Evolutionary conservation across 805 yeast species (phyloP).

Genomic region (Hanseniaspora lachancei): DNA sequence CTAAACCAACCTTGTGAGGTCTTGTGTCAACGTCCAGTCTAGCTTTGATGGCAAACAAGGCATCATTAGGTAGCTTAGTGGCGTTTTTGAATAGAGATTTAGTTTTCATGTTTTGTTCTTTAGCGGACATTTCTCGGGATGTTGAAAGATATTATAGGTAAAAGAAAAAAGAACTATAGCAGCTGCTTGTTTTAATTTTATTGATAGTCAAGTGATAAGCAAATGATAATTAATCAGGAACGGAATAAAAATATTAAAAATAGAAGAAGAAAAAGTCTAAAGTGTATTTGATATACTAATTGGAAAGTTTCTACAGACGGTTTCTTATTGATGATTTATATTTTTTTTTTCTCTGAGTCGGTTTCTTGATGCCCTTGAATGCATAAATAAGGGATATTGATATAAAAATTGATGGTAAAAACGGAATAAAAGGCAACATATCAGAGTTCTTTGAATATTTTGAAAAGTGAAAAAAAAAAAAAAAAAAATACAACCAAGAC

Average conservation of each 20-base stretch:
- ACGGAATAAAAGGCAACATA: too few relatives aligned
- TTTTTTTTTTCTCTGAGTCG: too few relatives aligned
- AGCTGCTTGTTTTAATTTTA: too few relatives aligned
- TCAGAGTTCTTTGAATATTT: too few relatives aligned
- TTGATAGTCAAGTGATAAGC: too few relatives aligned
- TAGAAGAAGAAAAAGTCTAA: not conserved
- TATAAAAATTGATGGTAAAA: too few relatives aligned
- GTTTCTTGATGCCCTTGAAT: too few relatives aligned
- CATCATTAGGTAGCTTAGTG: conserved; percentile 67
- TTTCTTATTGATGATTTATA: too few relatives aligned
- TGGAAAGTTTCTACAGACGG: too few relatives aligned
- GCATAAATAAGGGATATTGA: too few relatives aligned
- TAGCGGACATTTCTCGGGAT: not conserved
- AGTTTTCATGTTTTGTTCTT: conserved; percentile 26
- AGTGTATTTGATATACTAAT: too few relatives aligned
- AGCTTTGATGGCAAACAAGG: conserved; percentile 69
- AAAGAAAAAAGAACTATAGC: not conserved
- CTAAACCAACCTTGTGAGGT: conserved; percentile 63
- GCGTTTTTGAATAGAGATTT: conserved; percentile 32
- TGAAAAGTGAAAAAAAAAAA: not conserved
- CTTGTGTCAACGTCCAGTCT: conserved; percentile 48
- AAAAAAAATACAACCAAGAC: not conserved
- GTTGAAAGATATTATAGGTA: not conserved
- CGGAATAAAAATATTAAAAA: not conserved
- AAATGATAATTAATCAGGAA: too few relatives aligned